These are phyloP conservation scores for Scedosporium minutisporum DNA, from an alignment of 2,329 filamentous ascomycete genomes.

Conservation along the genomic window DNA sequence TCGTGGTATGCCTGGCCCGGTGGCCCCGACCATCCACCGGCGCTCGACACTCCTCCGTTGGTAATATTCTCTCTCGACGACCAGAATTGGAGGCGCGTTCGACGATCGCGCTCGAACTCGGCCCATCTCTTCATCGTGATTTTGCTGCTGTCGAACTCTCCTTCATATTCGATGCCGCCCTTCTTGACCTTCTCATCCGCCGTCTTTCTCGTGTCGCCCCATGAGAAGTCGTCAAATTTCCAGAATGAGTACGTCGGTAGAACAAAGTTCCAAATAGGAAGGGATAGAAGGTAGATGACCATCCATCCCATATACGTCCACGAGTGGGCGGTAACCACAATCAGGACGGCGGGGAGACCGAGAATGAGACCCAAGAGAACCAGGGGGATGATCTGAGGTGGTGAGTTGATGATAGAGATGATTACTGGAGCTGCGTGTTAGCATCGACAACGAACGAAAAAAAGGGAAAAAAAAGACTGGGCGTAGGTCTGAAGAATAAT, in stretches of 20 bases:
- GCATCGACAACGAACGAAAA: background rate
- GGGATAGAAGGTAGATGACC: slow-evolving; percentile 85
- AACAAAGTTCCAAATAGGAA: slow-evolving; percentile 96
- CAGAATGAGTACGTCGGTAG: slow-evolving; percentile 92
- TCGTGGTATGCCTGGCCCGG: slow-evolving; percentile 39
- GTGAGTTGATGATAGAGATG: slow-evolving; percentile 69
- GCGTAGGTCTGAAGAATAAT: background rate
- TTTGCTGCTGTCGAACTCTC: slow-evolving; percentile 96
- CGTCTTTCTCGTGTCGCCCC: slow-evolving; percentile 96
- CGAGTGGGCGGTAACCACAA: slow-evolving; percentile 87
- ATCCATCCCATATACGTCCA: slow-evolving; percentile 93
- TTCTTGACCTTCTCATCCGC: slow-evolving; percentile 84
- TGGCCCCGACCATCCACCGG: slow-evolving; percentile 29
- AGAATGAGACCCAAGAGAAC: slow-evolving; percentile 83
- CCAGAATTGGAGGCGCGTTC: slow-evolving; percentile 41
- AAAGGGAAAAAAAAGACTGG: background rate
- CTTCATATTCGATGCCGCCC: slow-evolving; percentile 76
- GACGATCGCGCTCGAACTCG: slow-evolving; percentile 73
- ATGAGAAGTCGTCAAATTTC: slow-evolving; percentile 99
- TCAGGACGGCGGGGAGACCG: slow-evolving; percentile 83
- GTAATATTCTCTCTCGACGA: slow-evolving; percentile 42
- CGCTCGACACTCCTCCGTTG: slow-evolving; percentile 17
- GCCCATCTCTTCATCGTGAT: slow-evolving; percentile 99
- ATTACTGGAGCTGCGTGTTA: slow-evolving; percentile 46
- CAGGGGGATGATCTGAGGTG: slow-evolving; percentile 79